These are phyloP conservation scores for Zanthoxylum bungeanum DNA, from an alignment of 345 rosid species.

Conservation along the genomic window DNA sequence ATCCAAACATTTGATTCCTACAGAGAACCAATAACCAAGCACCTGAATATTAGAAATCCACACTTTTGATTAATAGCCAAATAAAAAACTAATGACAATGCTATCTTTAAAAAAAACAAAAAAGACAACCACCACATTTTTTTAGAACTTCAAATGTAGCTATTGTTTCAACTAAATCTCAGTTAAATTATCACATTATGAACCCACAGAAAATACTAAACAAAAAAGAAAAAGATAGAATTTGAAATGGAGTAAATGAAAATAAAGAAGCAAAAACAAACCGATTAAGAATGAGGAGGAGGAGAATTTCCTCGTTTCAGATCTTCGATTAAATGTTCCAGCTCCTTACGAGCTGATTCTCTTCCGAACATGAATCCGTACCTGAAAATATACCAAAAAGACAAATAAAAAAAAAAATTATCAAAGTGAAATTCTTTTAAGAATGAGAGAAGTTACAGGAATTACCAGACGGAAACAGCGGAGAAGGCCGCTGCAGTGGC, in stretches of 20 bases:
- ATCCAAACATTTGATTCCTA: not conserved
- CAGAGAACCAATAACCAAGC: not conserved
- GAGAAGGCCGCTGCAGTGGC: conserved; percentile 90
- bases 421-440: not conserved
- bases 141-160: not conserved
- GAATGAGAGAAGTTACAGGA: not conserved
- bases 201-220: not conserved
- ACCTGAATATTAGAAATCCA: conserved; percentile 1
- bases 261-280: not conserved
- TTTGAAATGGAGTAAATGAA: not conserved
- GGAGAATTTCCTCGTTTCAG: conserved; percentile 54
- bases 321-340: conserved; percentile 66
- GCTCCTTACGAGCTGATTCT: conserved; percentile 86
- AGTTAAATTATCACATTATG: not conserved
- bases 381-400: conserved; percentile 30
- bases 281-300: conserved; percentile 38
- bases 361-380: conserved; percentile 96
- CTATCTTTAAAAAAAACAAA: not conserved
- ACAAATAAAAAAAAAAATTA: not conserved
- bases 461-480: conserved; percentile 71
- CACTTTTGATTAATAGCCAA: not conserved
- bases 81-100: not conserved
- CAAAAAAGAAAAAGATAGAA: too few species aligned
- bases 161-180: not conserved
- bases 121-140: too few species aligned